Evolutionary conservation across 192 early-diverging fungal genomes (phyloP).

Genomic region (Coemansia sp.): DNA sequence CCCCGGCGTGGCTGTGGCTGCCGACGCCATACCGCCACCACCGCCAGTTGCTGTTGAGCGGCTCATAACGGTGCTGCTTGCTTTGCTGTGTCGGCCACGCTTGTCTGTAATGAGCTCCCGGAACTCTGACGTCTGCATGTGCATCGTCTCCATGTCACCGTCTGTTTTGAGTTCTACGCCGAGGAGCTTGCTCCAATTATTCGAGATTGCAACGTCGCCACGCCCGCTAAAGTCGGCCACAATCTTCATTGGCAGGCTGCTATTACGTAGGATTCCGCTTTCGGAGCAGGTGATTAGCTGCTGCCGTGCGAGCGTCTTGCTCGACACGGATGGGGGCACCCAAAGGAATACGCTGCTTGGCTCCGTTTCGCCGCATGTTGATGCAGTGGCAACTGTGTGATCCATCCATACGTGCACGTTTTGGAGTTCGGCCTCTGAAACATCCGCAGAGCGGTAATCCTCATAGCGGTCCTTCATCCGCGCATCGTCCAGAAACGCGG

Average conservation of each 20-base stretch:
- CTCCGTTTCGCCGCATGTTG: background rate
- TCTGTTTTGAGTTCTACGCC: conserved; percentile 18
- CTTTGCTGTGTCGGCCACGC: conserved; percentile 10
- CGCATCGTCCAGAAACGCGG: conserved; percentile 28
- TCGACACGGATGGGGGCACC: conserved; percentile 28
- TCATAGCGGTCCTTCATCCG: conserved; percentile 31
- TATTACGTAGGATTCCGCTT: conserved; percentile 13
- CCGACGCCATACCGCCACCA: background rate
- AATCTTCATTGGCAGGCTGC: conserved; percentile 19
- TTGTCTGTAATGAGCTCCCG: conserved; percentile 26
- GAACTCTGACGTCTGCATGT: conserved; percentile 32
- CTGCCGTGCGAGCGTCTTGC: conserved; percentile 13
- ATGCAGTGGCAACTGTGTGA: conserved; percentile 8
- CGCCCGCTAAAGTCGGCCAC: conserved; percentile 30
- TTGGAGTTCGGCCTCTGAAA: conserved; percentile 21
- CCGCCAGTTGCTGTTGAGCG: background rate
- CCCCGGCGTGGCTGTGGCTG: background rate
- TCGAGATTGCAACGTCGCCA: conserved; percentile 35
- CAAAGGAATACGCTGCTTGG: conserved; percentile 31
- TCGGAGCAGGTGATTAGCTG: conserved; percentile 27
- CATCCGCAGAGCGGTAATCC: conserved; percentile 16
- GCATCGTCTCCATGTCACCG: conserved; percentile 28
- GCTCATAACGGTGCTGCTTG: background rate
- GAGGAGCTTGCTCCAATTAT: conserved; percentile 45
- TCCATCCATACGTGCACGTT: conserved; percentile 24